Percentiles rank a stretch among this genome's conserved stretches.
Conservation (phyloP, 805 yeast genomes). For the Metschnikowia colocasiae region DNA sequence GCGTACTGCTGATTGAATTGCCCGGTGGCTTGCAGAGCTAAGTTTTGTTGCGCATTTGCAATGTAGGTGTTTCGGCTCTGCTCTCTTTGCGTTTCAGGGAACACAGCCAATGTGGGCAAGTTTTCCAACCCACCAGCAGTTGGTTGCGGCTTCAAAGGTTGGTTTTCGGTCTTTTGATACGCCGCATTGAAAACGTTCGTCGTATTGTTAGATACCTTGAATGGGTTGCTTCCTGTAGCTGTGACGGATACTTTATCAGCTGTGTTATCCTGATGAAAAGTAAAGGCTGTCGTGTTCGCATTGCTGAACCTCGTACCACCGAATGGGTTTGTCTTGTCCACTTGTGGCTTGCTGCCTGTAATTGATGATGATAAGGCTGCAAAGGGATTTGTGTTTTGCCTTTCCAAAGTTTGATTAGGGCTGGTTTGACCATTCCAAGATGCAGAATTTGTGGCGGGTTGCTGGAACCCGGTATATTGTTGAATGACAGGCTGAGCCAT, state of each 20-base stretch:
- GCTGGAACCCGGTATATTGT: conserved; percentile 11
- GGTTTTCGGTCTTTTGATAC: conserved; percentile 19
- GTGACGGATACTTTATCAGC: conserved; percentile 25
- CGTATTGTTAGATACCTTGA: conserved; percentile 42
- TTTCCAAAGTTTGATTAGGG: neutral
- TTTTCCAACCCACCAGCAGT: conserved; percentile 75
- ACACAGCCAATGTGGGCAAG: conserved; percentile 63
- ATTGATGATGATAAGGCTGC: conserved; percentile 18
- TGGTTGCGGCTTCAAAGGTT: conserved; percentile 44
- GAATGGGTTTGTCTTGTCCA: conserved; percentile 45
- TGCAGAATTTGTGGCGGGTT: neutral
- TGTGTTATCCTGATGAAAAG: conserved; percentile 11
- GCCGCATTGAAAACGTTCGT: conserved; percentile 29
- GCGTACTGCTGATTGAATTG: conserved; percentile 10
- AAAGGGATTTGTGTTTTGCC: conserved; percentile 35
- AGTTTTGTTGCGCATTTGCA: conserved; percentile 34
- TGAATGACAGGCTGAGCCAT: conserved; percentile 9
- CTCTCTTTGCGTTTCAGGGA: conserved; percentile 52
- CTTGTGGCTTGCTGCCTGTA: conserved; percentile 11
- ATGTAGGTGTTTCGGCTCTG: conserved; percentile 35
- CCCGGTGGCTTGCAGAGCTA: conserved; percentile 15
- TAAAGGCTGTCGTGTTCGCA: conserved; percentile 17
- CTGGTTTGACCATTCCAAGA: conserved; percentile 21
- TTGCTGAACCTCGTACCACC: conserved; percentile 36
- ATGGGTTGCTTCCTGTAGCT: conserved; percentile 61